Conservation (phyloP, 2,329 filamentous ascomycete genomes). For the Fusarium subtropicale region DNA sequence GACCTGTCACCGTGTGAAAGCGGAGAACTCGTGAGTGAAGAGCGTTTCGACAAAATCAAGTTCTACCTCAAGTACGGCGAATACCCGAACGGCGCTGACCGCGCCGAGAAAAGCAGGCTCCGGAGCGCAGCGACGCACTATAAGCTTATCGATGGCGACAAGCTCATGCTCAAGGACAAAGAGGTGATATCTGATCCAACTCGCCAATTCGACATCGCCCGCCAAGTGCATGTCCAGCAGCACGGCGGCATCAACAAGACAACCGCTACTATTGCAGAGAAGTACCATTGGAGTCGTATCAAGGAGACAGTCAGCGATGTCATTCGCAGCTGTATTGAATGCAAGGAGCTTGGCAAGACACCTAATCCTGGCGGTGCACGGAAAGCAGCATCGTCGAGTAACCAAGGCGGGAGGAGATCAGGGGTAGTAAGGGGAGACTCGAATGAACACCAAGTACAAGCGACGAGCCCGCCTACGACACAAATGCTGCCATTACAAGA, state of each 20-base stretch:
- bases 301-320: slow-evolving; percentile 97
- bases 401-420: slow-evolving; percentile 14
- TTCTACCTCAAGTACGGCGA: slow-evolving; percentile 96
- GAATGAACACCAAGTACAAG: slow-evolving; percentile 33
- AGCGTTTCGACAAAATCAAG: slow-evolving; percentile 98
- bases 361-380: slow-evolving; percentile 49
- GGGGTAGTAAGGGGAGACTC: slow-evolving; percentile 9
- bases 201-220: slow-evolving; percentile 89
- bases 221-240: slow-evolving; percentile 76
- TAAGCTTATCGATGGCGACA: slow-evolving; percentile 81
- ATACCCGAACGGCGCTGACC: slow-evolving; percentile 92
- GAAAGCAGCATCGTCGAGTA: slow-evolving; percentile 29
- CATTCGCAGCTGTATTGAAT: slow-evolving; percentile 90
- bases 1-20: slow-evolving; percentile 69
- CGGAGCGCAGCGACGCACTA: slow-evolving; percentile 96
- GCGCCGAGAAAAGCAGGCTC: slow-evolving; percentile 94
- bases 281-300: slow-evolving; percentile 97
- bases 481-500: slow-evolving; percentile 49
- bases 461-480: slow-evolving; percentile 28
- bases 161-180: slow-evolving; percentile 96
- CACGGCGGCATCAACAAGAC: slow-evolving; percentile 99
- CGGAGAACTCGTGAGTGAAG: slow-evolving; percentile 89
- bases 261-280: slow-evolving; percentile 91
- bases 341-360: slow-evolving; percentile 80
- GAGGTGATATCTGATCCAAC: slow-evolving; percentile 93